Percentiles rank a stretch among this genome's conserved stretches.
Evolutionary conservation across 768 basidiomycete species (phyloP).

Genomic region (Rhodotorula kratochvilovae): DNA sequence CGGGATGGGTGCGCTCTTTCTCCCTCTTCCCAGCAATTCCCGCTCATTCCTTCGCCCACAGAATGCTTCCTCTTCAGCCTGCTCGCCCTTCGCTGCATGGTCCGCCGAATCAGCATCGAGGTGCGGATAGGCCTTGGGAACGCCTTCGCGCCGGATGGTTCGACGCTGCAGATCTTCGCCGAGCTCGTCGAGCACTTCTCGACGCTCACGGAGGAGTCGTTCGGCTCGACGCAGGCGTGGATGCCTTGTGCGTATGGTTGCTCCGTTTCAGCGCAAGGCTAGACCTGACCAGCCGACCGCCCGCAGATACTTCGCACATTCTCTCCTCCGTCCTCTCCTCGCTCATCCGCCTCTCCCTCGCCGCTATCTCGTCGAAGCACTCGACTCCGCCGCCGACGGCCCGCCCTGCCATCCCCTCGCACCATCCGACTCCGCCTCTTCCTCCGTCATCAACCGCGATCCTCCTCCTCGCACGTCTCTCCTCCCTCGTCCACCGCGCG

Average conservation of each 20-base stretch:
- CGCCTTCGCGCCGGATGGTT: conserved; percentile 19
- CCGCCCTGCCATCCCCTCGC: neutral
- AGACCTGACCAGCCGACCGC: neutral
- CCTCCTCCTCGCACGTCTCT: conserved; percentile 18
- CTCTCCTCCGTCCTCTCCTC: conserved; percentile 38
- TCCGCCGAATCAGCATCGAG: conserved; percentile 33
- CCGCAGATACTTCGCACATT: conserved; percentile 30
- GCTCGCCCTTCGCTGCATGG: conserved; percentile 29
- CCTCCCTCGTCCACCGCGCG: neutral
- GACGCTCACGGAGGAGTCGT: neutral
- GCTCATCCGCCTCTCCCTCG: conserved; percentile 36
- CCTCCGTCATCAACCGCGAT: neutral
- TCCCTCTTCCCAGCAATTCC: no score
- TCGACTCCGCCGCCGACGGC: neutral
- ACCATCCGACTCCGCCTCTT: neutral
- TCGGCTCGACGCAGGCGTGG: neutral
- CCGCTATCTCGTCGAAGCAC: conserved; percentile 10
- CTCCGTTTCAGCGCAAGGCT: neutral
- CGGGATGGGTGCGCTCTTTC: conserved; percentile 15
- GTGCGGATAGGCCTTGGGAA: conserved; percentile 29
- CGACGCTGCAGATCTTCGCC: conserved; percentile 24
- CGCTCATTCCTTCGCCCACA: neutral
- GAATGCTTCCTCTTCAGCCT: conserved; percentile 28
- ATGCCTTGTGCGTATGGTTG: conserved; percentile 16
- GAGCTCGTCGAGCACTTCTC: conserved; percentile 19